Base-by-base conservation (phyloP, 257 asterid species). In the Galeopsis tetrahit region DNA sequence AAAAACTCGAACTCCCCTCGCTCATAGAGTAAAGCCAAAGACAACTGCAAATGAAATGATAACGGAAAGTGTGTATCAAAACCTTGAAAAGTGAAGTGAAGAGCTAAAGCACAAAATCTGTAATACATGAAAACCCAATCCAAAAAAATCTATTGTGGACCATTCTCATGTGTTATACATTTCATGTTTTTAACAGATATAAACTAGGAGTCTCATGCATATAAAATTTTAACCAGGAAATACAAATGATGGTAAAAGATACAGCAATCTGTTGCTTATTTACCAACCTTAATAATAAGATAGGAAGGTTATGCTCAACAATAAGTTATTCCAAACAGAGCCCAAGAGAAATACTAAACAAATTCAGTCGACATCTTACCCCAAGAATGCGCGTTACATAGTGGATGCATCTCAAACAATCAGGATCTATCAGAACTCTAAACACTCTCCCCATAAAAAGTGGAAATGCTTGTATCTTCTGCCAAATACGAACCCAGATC, bases 381-480 rank as follows among this genome's bases (percentile, higher is more conserved):
- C 90, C 89, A 46, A 86, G 49, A 74, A 87, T 14, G 36, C 96
- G 96, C 77, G 79, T 69, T 14, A 81, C 65, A 65, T 83, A 86
- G 82, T 86, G 87, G 71, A 80, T 73, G 76, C 82, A 81, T 76
- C 89, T 82, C 77, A 85, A 71, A 65, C 79, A 81, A 83, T 77
- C 80, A 38, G 89, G 90, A 71, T 85, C 87, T 69, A 80, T 75
- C 73, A 85, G 13, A 43, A 72, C 53, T 40, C 65, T 74, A 31
- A 83, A 58, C 39, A 83, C 8, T 68, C 81, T 75, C 80, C 85
- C 65, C 33, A 77, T 74, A 5, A 84, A 55, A 7, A 86, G 82
- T 4, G 85, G 92, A 64, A 79, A 80, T 46, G 84, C 86, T 10
- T 58, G 80, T 63, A 81, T 32, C 65, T 79, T 86, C 92, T 86